These are phyloP conservation scores for Penicillium capsulatum DNA, from an alignment of 2,329 filamentous ascomycete species.

Conservation along the genomic window DNA sequence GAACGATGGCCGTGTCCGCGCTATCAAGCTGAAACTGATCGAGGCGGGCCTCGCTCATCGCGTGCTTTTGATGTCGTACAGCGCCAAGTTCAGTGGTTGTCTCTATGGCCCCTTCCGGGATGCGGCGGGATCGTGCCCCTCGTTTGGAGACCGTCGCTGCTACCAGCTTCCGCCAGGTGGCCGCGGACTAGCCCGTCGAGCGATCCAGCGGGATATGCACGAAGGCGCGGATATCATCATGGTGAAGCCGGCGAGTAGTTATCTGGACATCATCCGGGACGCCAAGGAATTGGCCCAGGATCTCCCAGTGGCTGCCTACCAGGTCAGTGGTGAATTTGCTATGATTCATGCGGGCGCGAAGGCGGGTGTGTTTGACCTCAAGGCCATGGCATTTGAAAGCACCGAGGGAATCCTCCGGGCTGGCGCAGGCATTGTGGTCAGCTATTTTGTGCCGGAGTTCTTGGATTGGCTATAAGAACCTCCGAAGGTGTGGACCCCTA, in stretches of 20 bases:
- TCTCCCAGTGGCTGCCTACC: slow-evolving; percentile 89
- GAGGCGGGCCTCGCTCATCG: slow-evolving; percentile 90
- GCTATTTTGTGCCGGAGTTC: slow-evolving; percentile 85
- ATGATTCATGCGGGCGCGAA: slow-evolving; percentile 97
- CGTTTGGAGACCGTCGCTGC: slow-evolving; percentile 91
- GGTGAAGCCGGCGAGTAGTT: slow-evolving; percentile 96
- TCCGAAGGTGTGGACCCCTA: neutral
- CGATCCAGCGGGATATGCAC: slow-evolving; percentile 81
- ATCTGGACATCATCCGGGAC: slow-evolving; percentile 95
- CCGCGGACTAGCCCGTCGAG: slow-evolving; percentile 82
- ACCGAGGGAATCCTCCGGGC: slow-evolving; percentile 90
- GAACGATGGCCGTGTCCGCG: slow-evolving; percentile 96
- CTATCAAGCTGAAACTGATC: slow-evolving; percentile 96
- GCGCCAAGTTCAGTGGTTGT: slow-evolving; percentile 95
- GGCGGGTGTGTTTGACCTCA: slow-evolving; percentile 92
- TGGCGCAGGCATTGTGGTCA: slow-evolving; percentile 87
- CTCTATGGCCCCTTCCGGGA: slow-evolving; percentile 97
- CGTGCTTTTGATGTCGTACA: slow-evolving; percentile 93
- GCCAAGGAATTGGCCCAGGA: slow-evolving; percentile 91
- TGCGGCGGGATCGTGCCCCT: slow-evolving; percentile 83
- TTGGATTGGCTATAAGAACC: slow-evolving; percentile 54
- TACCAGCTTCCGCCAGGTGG: slow-evolving; percentile 95
- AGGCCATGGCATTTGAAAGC: slow-evolving; percentile 89
- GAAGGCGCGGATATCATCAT: slow-evolving; percentile 98
- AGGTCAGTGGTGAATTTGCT: slow-evolving; percentile 93